phyloP scores from a whole-genome alignment of 352 stramenopile species.

The Pythium scleroteichum region DNA sequence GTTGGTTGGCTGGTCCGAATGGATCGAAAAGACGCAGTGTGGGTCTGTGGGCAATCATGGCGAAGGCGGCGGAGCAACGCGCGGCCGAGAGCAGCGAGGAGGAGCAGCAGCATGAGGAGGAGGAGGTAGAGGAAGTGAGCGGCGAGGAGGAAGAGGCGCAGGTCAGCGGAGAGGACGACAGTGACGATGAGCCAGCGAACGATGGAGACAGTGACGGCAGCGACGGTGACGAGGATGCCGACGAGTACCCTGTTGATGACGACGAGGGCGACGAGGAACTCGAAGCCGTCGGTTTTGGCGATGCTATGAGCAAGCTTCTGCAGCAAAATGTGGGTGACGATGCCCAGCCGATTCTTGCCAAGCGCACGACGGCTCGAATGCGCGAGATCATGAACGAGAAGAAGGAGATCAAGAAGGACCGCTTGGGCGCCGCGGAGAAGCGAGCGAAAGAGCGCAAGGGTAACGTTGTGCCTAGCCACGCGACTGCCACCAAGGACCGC shows the following conservation, averaged over 20 bases:
- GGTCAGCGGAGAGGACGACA: conserved; percentile 15
- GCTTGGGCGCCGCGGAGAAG: conserved; percentile 73
- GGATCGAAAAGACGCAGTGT: conserved; percentile 27
- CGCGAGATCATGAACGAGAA: conserved; percentile 81
- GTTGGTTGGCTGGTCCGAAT: conserved; percentile 30
- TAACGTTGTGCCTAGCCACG: conserved; percentile 64
- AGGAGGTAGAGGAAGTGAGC: conserved; percentile 11
- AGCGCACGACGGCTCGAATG: conserved; percentile 83
- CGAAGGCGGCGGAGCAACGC: conserved; percentile 17
- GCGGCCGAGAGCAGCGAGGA: conserved; percentile 5
- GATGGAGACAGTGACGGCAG: conserved; percentile 25
- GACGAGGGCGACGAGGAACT: conserved; percentile 38
- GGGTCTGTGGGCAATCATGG: conserved; percentile 14
- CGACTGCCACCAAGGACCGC: conserved; percentile 63
- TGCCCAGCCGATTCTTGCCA: conserved; percentile 77
- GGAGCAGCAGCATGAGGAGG: conserved; percentile 10
- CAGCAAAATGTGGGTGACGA: conserved; percentile 69
- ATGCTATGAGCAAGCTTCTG: conserved; percentile 87
- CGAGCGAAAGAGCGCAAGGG: conserved; percentile 75
- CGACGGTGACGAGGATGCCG: conserved; percentile 20
- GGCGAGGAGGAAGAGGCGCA: conserved; percentile 11
- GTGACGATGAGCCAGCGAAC: conserved; percentile 17
- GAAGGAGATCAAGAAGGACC: conserved; percentile 62
- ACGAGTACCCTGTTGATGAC: conserved; percentile 25
- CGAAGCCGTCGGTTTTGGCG: conserved; percentile 79